Evolutionary conservation across 495 filamentous ascomycete genomes (phyloP).

Genomic region (Xylaria palmicola): DNA sequence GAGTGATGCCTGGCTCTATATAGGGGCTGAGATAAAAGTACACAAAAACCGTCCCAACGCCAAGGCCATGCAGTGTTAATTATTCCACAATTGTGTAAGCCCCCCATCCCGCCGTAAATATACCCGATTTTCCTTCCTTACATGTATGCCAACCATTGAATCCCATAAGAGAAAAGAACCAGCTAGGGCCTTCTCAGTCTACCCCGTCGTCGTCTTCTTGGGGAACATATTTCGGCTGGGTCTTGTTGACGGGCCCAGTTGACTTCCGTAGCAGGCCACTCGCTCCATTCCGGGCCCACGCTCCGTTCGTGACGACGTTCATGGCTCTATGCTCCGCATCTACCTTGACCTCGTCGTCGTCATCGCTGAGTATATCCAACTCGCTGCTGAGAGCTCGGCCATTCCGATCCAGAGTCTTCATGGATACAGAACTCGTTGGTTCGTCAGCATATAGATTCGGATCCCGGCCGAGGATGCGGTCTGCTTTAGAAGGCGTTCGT

Average conservation of each 20-base stretch:
- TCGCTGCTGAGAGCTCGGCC: constrained; percentile 29
- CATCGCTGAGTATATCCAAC: constrained; percentile 26
- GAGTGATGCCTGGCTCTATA: too few relatives aligned
- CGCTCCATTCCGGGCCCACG: constrained; percentile 33
- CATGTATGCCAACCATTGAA: background rate
- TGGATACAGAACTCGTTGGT: constrained; percentile 35
- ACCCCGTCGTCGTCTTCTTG: constrained; percentile 20
- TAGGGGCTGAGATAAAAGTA: background rate
- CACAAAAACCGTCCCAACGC: background rate
- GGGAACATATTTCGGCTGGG: constrained; percentile 3
- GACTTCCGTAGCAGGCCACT: constrained; percentile 34
- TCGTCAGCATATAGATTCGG: constrained; percentile 48
- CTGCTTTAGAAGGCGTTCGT: constrained; percentile 45
- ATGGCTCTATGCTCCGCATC: constrained; percentile 41
- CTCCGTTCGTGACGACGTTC: constrained; percentile 45
- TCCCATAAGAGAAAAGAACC: background rate
- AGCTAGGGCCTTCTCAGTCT: background rate
- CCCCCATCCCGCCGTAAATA: background rate
- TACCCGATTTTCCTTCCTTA: background rate
- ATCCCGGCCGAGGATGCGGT: constrained; percentile 50
- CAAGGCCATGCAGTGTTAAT: background rate
- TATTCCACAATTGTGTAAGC: background rate
- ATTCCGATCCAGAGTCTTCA: constrained; percentile 40
- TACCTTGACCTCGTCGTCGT: constrained; percentile 25
- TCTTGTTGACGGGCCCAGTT: constrained; percentile 1